These are phyloP conservation scores for Tolypocladium inflatum DNA, from an alignment of 2,329 filamentous ascomycete species.

Conservation along the genomic window DNA sequence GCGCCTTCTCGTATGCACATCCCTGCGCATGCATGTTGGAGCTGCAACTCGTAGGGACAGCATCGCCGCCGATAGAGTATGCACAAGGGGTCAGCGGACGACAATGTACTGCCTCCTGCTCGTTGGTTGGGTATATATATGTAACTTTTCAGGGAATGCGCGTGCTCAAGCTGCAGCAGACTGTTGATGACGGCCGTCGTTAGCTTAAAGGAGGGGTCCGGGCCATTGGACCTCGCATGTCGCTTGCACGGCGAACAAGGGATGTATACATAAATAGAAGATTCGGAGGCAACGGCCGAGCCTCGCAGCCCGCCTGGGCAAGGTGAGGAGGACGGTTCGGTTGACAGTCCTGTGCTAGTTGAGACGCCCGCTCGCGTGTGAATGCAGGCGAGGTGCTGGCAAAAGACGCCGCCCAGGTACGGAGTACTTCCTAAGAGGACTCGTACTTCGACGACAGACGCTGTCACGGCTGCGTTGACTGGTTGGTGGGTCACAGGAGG, in stretches of 20 bases:
- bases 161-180: neutral
- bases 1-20: neutral
- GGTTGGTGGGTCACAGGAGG: neutral
- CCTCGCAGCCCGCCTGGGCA: neutral
- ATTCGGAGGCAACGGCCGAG: neutral
- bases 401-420: neutral
- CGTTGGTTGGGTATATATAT: neutral
- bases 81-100: neutral
- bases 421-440: neutral
- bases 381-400: neutral
- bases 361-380: neutral
- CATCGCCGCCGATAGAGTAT: neutral
- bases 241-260: neutral
- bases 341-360: neutral
- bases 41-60: neutral
- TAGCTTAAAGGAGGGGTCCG: neutral
- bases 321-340: neutral
- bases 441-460: neutral
- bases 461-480: neutral
- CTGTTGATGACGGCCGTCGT: neutral
- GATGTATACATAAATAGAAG: neutral
- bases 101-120: neutral
- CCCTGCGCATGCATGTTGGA: neutral
- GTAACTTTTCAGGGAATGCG: neutral
- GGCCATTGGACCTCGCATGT: neutral